Evolutionary conservation across 805 yeast genomes (phyloP).

Genomic region (Suhomyces emberorum): DNA sequence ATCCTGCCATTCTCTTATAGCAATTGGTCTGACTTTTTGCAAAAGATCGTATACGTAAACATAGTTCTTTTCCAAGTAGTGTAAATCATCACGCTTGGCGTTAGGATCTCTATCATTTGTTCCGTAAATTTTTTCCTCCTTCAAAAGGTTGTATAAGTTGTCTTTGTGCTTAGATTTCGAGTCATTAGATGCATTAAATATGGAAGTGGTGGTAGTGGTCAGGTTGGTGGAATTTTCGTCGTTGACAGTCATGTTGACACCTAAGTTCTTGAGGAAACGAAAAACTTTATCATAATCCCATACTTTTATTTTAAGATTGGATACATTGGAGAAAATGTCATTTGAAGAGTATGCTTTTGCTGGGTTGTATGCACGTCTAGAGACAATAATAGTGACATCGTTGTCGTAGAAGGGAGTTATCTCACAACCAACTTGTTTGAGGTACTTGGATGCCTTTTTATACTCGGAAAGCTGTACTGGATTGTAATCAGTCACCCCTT

Average conservation of each 20-base stretch:
- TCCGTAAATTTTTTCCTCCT: conserved; percentile 82
- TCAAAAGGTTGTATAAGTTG: conserved; percentile 50
- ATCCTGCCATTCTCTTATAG: conserved; percentile 74
- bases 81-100: conserved; percentile 80
- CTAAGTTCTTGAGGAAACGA: conserved; percentile 68
- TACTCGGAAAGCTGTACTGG: conserved; percentile 34
- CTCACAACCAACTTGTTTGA: conserved; percentile 47
- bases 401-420: conserved; percentile 49
- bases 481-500: conserved; percentile 43
- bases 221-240: conserved; percentile 5
- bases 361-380: conserved; percentile 52
- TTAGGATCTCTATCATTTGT: conserved; percentile 85
- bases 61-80: conserved; percentile 70
- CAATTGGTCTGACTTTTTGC: conserved; percentile 75
- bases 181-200: neutral
- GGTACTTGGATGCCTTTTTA: conserved; percentile 42
- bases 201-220: conserved; percentile 1
- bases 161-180: conserved; percentile 12
- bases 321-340: conserved; percentile 69
- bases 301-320: conserved; percentile 62
- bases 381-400: conserved; percentile 70
- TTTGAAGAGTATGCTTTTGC: conserved; percentile 40
- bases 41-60: conserved; percentile 77
- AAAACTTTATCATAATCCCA: conserved; percentile 87
- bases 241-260: conserved; percentile 18